Base-by-base conservation (phyloP, 1,284 basidiomycete species). In the Hortiboletus rubellus region DNA sequence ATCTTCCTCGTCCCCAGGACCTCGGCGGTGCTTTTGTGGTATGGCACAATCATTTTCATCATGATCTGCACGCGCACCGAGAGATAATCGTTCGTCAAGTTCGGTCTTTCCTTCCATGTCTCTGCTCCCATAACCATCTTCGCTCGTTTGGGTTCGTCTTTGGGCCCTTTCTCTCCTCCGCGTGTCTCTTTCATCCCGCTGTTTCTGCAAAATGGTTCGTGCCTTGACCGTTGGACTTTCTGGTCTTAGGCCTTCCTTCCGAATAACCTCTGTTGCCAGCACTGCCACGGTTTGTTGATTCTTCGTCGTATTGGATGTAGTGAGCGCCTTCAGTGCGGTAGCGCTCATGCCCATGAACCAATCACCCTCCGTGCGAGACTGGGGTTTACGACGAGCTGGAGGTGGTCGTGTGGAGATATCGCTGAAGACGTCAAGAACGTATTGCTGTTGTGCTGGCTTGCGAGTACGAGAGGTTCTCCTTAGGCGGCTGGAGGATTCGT, bases 1-100 rank as follows among this genome's bases (percentile, higher is more conserved):
- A 62, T 92, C 91, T 63, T 89, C 91, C 38, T 92, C 91, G 18
- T 94, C 92, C 2, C 92, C 91, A 7, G 90, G 83, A 11, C 86
- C 88, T 63, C 84, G 74, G 53, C 72, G 72, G 74, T 90, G 86
- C 71, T 58, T 76, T 66, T 44, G 66, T 61, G 37, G 73, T 71
- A 51, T 70, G 66, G 11, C 67, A 52, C 60, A 72, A 60, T 63
- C 71, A 55, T 58, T 68, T 66, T 67, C 69, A 55, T 76, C 72
- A 27, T 69, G 73, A 24, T 65, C 70, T 27, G 62, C 68, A 36
- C 74, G 74, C 31, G 52, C 53, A 51, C 61, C 66, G 10, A 38
- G 52, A 45, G 63, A 57, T 47, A 46, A 42, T 34, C 61, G 65
- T 46, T 66, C 67, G 9, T 57, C 66, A 22, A 47, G 41, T 53